Evolutionary conservation across 768 basidiomycete genomes (phyloP).

Genomic region (Fomitopsis pulvina): DNA sequence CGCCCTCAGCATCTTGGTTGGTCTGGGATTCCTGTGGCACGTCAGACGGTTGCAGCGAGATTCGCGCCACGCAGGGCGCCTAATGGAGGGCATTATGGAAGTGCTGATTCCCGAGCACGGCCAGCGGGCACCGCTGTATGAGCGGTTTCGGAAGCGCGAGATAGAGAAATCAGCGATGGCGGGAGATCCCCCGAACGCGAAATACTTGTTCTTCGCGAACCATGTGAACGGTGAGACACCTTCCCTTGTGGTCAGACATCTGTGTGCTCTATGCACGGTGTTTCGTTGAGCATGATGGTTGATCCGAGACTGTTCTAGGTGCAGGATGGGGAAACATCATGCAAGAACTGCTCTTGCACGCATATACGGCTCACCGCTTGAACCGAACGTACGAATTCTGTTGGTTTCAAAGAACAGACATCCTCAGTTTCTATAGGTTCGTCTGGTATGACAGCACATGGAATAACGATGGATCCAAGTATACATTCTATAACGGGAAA

Average conservation of each 20-base stretch:
- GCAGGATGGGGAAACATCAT: conserved; percentile 58
- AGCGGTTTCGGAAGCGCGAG: conserved; percentile 20
- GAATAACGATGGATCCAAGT: conserved; percentile 35
- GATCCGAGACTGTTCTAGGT: conserved; percentile 20
- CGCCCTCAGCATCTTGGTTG: no score
- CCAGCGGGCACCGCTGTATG: conserved; percentile 8
- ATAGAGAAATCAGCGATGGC: conserved; percentile 23
- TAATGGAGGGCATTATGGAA: no score
- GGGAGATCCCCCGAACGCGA: conserved; percentile 11
- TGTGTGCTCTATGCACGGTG: background rate
- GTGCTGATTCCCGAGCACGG: no score
- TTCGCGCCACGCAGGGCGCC: no score
- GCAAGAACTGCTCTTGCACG: conserved; percentile 51
- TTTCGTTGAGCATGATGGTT: conserved; percentile 12
- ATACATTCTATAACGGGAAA: conserved; percentile 42
- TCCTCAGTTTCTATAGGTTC: conserved; percentile 19
- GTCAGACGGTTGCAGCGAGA: no score
- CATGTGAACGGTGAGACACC: conserved; percentile 13
- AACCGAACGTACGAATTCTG: conserved; percentile 40
- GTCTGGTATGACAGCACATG: conserved; percentile 59
- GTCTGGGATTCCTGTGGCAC: no score
- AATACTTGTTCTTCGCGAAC: conserved; percentile 14
- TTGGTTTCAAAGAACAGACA: background rate
- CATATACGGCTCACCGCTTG: conserved; percentile 39
- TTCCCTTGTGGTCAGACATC: background rate